A percentile compares a stretch with the other conserved stretches of the same genome.
phyloP scores from a whole-genome alignment of 2,329 filamentous ascomycete species.

The Calonectria honghensis region DNA sequence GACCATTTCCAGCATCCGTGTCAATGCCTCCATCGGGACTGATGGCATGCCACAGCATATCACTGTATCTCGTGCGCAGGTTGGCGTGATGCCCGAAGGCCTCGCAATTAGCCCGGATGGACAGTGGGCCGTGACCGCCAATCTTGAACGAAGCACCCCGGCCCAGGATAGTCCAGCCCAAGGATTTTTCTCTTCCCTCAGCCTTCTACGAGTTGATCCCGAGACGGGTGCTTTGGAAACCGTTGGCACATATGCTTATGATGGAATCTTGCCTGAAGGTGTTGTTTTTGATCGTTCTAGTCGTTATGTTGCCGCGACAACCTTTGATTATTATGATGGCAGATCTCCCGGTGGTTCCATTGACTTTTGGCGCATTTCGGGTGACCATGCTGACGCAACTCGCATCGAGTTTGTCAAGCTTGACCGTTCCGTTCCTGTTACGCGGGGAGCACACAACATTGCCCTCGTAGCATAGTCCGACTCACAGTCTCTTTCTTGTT shows the following conservation, averaged over 20 bases:
- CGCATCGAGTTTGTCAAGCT: not conserved
- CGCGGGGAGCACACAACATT: not conserved
- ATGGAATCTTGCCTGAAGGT: not conserved
- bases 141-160: not conserved
- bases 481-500: not conserved
- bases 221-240: constrained; percentile 1
- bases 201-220: not conserved
- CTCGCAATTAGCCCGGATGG: constrained; percentile 4
- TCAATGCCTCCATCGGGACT: not conserved
- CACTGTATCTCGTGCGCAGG: not conserved
- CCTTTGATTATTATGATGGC: constrained; percentile 2
- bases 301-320: not conserved
- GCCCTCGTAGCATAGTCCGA: not conserved
- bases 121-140: constrained; percentile 9
- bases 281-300: constrained; percentile 5
- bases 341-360: not conserved
- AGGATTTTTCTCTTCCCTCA: not conserved
- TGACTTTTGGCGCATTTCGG: not conserved
- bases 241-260: not conserved
- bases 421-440: not conserved
- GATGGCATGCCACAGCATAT: not conserved
- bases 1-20: not conserved
- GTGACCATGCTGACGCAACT: not conserved
- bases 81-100: not conserved
- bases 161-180: not conserved